Conservation (phyloP, 257 asterid species). For the Capsicum pubescens region DNA sequence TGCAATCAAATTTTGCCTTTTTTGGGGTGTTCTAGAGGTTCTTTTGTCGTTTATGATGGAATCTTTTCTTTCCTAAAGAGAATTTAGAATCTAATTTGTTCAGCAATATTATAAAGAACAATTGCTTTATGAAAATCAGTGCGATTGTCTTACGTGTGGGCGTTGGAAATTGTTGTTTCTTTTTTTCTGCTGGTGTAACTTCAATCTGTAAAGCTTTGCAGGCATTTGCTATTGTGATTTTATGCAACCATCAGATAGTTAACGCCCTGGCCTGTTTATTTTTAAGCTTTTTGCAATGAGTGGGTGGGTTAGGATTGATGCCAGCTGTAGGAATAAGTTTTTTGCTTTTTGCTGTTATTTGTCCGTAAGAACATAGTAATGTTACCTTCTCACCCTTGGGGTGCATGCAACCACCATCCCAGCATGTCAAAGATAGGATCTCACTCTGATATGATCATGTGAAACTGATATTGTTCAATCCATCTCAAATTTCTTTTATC, state of each 20-base stretch:
- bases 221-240: neutral
- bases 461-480: neutral
- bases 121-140: constrained; percentile 1
- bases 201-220: constrained; percentile 20
- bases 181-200: neutral
- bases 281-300: neutral
- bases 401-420: constrained; percentile 13
- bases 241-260: neutral
- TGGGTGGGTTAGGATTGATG: neutral
- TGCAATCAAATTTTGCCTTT: constrained; percentile 13
- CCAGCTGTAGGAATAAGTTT: constrained; percentile 20
- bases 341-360: constrained; percentile 6
- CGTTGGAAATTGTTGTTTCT: neutral
- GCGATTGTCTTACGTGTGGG: neutral
- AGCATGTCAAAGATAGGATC: neutral
- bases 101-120: neutral
- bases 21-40: neutral
- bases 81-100: neutral
- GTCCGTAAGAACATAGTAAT: neutral
- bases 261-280: neutral
- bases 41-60: neutral
- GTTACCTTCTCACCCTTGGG: constrained; percentile 19
- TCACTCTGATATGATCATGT: constrained; percentile 1
- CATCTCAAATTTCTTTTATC: neutral
- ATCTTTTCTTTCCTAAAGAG: neutral